Conservation (phyloP, 192 early-diverging fungal genomes). For the Thamnidium elegans region DNA sequence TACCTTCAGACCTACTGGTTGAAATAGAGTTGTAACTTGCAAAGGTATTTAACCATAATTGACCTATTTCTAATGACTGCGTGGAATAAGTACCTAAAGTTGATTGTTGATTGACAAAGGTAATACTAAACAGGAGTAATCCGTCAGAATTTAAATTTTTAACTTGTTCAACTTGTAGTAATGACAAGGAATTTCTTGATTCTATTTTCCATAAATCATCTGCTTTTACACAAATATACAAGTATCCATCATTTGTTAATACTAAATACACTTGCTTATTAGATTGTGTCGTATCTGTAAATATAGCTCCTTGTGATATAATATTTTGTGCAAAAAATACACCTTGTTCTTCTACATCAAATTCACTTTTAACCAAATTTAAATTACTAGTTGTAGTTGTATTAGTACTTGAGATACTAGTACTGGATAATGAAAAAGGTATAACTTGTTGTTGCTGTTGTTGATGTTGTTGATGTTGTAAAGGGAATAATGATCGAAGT, state of each 20-base stretch:
- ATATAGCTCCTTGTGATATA: constrained; percentile 3
- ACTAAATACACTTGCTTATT: constrained; percentile 2
- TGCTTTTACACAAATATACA: not conserved
- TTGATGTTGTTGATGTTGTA: constrained; percentile 2
- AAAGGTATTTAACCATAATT: not conserved
- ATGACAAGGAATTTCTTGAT: not conserved
- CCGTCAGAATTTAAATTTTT: constrained; percentile 1
- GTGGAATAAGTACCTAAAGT: constrained; percentile 8
- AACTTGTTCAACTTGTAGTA: not conserved
- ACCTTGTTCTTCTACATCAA: constrained; percentile 19
- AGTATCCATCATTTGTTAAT: not conserved
- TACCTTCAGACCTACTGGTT: constrained; percentile 14
- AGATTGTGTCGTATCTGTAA: constrained; percentile 13
- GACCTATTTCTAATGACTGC: not conserved
- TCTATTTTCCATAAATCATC: constrained; percentile 10
- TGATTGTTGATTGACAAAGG: not conserved
- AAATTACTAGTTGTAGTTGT: not conserved
- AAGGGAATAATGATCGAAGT: constrained; percentile 34
- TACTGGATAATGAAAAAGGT: not conserved
- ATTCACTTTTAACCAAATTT: constrained; percentile 4
- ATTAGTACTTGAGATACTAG: constrained; percentile 3
- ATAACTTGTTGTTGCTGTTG: not conserved
- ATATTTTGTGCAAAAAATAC: not conserved
- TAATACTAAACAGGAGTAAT: constrained; percentile 2
- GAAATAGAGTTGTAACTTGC: not conserved